Evolutionary conservation across 352 stramenopile species (phyloP).

Genomic region (Aphanomyces invadans): DNA sequence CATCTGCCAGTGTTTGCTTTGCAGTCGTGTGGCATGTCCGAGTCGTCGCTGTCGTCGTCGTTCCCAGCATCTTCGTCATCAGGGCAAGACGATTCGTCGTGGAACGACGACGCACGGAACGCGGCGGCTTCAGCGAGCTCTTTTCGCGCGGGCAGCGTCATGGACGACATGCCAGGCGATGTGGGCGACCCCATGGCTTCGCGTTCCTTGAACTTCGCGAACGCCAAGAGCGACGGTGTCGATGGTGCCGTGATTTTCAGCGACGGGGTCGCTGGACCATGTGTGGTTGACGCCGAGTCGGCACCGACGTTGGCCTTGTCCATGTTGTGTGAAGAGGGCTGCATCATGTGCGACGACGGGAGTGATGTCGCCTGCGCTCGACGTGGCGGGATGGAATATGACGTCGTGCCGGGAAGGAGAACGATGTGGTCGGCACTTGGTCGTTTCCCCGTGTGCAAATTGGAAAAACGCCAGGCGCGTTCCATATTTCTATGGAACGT

Average conservation of each 20-base stretch:
- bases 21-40: slow-evolving; percentile 18
- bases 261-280: background rate
- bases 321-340: background rate
- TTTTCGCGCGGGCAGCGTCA: background rate
- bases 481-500: slow-evolving; percentile 26
- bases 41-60: slow-evolving; percentile 11
- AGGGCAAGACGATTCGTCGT: background rate
- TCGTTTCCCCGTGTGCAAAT: slow-evolving; percentile 15
- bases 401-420: background rate
- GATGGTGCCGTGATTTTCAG: background rate
- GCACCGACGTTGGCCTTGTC: background rate
- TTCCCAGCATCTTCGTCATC: slow-evolving; percentile 4
- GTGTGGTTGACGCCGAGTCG: background rate
- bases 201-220: slow-evolving; percentile 16
- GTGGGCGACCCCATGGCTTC: slow-evolving; percentile 15
- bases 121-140: slow-evolving; percentile 13
- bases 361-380: slow-evolving; percentile 3
- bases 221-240: background rate
- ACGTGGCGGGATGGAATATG: slow-evolving; percentile 23
- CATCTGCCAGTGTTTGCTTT: slow-evolving; percentile 76
- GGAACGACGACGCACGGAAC: background rate
- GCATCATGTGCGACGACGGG: background rate
- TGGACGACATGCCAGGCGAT: slow-evolving; percentile 17
- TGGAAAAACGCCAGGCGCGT: slow-evolving; percentile 13
- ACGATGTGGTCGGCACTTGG: background rate